phyloP scores from a whole-genome alignment of 2,329 filamentous ascomycete species.

The Magnaporthiopsis incrustans region DNA sequence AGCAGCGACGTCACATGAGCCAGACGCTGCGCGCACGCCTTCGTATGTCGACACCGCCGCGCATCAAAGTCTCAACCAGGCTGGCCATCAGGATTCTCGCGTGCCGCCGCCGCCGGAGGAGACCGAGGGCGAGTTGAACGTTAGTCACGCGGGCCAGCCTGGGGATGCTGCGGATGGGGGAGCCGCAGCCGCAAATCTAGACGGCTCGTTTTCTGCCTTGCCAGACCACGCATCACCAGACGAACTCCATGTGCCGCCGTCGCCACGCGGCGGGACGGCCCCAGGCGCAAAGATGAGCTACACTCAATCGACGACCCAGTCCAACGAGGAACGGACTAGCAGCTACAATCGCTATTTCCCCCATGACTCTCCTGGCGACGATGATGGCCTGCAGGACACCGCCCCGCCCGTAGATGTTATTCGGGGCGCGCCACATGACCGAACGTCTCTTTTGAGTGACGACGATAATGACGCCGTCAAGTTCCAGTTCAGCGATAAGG shows the following conservation, averaged over 20 bases:
- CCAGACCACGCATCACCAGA: not conserved
- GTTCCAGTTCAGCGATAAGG: slow-evolving; percentile 30
- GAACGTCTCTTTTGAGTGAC: slow-evolving; percentile 21
- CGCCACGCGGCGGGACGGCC: not conserved
- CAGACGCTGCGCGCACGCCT: not conserved
- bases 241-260: not conserved
- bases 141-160: not conserved
- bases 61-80: not conserved
- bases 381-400: slow-evolving; percentile 18
- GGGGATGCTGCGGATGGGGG: not conserved
- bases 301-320: slow-evolving; percentile 45
- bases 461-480: slow-evolving; percentile 44
- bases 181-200: not conserved
- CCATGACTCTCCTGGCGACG: slow-evolving; percentile 12
- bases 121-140: not conserved
- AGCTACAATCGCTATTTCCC: slow-evolving; percentile 41
- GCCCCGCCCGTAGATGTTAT: slow-evolving; percentile 18
- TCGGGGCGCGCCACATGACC: slow-evolving; percentile 16
- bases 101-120: not conserved
- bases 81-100: not conserved
- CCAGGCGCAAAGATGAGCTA: slow-evolving; percentile 1
- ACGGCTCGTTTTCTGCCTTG: not conserved
- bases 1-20: not conserved
- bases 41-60: not conserved
- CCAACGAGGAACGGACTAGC: slow-evolving; percentile 38